Conservation (phyloP, 805 yeast genomes). For the Starmerella sirachaensis region DNA sequence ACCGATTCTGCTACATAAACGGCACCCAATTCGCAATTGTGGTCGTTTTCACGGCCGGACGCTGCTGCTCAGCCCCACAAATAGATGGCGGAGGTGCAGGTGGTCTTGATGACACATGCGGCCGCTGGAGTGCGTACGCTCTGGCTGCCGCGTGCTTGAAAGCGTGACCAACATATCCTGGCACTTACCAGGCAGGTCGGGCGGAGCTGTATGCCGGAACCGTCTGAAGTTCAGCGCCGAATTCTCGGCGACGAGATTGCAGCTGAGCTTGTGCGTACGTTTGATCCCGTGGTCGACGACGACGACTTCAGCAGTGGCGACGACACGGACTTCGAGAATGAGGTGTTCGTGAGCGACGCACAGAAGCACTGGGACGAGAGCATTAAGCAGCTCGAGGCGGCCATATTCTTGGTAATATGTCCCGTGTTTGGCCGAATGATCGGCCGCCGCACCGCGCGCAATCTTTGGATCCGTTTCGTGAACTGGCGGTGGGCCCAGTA, state of each 20-base stretch:
- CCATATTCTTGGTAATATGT: conserved; percentile 44
- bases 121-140: no score
- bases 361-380: conserved; percentile 70
- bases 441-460: conserved; percentile 45
- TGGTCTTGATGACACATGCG: no score
- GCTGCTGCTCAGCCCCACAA: no score
- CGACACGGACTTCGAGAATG: conserved; percentile 17
- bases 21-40: no score
- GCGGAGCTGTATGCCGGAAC: conserved; percentile 3
- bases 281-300: neutral
- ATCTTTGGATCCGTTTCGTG: conserved; percentile 20
- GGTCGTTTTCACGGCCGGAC: no score
- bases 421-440: conserved; percentile 58
- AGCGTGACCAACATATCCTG: no score
- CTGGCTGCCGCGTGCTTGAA: no score
- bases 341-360: conserved; percentile 32
- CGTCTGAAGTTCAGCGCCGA: conserved; percentile 1
- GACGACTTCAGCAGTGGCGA: conserved; percentile 10
- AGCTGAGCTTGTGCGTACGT: conserved; percentile 1
- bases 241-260: conserved; percentile 4
- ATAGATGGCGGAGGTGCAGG: no score
- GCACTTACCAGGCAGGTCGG: no score
- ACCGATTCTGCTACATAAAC: no score
- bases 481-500: conserved; percentile 17
- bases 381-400: conserved; percentile 42